These are phyloP conservation scores for Cenchrus fungigraminus DNA, from an alignment of 176 grass and related monocot species.

Conservation along the genomic window DNA sequence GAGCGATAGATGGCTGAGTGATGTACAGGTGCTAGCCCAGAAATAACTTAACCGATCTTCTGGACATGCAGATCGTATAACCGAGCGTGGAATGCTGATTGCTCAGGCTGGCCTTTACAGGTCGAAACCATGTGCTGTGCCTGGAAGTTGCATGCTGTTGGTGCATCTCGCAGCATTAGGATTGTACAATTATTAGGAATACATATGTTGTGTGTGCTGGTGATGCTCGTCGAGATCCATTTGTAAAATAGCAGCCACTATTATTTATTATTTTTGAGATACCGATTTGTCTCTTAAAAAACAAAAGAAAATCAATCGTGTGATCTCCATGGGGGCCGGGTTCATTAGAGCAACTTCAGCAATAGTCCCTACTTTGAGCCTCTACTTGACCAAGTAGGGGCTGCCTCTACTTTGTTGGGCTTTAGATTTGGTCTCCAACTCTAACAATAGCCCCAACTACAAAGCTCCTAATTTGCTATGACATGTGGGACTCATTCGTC, in stretches of 20 bases:
- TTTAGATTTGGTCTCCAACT: no score
- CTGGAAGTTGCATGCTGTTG: constrained; percentile 33
- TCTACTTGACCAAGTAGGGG: no score
- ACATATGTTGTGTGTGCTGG: not conserved
- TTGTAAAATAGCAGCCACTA: constrained; percentile 34
- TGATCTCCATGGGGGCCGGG: not conserved
- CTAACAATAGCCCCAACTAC: no score
- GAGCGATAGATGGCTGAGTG: constrained; percentile 26
- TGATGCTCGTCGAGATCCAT: not conserved
- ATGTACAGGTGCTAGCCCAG: constrained; percentile 46
- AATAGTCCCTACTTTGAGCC: no score
- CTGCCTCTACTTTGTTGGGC: no score
- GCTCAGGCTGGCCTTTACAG: not conserved
- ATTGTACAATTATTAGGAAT: not conserved
- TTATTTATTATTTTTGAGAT: not conserved
- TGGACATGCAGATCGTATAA: constrained; percentile 25
- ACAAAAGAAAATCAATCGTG: not conserved
- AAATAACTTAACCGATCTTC: constrained; percentile 1
- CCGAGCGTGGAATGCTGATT: not conserved
- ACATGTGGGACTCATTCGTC: no score
- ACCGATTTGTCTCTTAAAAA: no score
- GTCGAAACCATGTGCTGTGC: not conserved
- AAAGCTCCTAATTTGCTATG: no score
- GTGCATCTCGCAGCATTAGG: constrained; percentile 2
- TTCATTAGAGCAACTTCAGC: no score